Evolutionary conservation across 2,329 filamentous ascomycete species (phyloP).

Genomic region (Pseudogymnoascus sp.): DNA sequence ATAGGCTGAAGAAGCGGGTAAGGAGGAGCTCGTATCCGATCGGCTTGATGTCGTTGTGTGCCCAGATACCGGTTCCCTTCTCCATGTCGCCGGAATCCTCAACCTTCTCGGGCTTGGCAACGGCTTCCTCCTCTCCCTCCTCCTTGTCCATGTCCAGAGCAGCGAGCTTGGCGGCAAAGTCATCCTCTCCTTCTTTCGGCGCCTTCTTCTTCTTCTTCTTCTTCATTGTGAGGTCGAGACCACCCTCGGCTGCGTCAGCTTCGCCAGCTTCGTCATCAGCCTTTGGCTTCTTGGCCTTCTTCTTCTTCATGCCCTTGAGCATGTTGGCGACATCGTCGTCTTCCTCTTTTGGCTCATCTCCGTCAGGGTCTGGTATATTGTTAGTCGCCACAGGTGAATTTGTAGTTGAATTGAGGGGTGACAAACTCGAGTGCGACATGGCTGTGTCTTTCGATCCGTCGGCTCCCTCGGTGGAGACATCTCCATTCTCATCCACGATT

Average conservation of each 20-base stretch:
- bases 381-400: constrained; percentile 43
- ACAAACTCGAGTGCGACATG: constrained; percentile 67
- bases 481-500: constrained; percentile 83
- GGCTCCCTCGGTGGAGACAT: constrained; percentile 62
- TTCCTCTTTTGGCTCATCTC: constrained; percentile 21
- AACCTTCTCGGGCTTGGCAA: constrained; percentile 40
- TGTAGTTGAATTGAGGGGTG: constrained; percentile 45
- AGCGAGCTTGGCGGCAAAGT: constrained; percentile 27
- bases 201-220: constrained; percentile 12
- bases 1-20: constrained; percentile 85
- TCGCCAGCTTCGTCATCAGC: constrained; percentile 56
- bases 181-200: constrained; percentile 12
- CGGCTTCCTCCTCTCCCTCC: constrained; percentile 32
- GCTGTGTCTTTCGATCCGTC: constrained; percentile 74
- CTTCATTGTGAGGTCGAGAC: constrained; percentile 32
- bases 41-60: constrained; percentile 27
- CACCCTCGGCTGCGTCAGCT: constrained; percentile 37
- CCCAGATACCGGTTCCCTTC: constrained; percentile 10
- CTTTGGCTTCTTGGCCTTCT: constrained; percentile 75
- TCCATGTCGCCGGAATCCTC: constrained; percentile 10
- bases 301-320: constrained; percentile 66
- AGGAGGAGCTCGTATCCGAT: constrained; percentile 84
- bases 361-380: constrained; percentile 30
- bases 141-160: constrained; percentile 20
- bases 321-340: constrained; percentile 55